Conservation (phyloP, 306 rosid genomes). For the Casuarina cunninghamiana region DNA sequence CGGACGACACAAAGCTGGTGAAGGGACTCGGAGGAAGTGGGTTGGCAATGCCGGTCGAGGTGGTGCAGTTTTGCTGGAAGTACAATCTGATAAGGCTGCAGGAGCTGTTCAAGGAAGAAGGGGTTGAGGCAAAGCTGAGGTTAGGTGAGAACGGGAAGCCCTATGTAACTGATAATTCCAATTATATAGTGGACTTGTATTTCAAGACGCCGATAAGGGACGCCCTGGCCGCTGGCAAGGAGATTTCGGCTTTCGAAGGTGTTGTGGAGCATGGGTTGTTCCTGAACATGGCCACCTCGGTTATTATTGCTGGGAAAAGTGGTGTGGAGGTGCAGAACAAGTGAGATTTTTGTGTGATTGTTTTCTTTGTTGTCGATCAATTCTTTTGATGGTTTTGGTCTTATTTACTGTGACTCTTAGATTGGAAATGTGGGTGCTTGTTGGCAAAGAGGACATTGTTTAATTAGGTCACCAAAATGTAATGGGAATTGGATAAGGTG, state of each 20-base stretch:
- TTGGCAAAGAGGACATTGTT: constrained; percentile 1
- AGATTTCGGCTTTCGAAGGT: constrained; percentile 68
- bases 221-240: constrained; percentile 58
- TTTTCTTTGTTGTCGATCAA: constrained; percentile 17
- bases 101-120: constrained; percentile 67
- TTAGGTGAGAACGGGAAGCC: constrained; percentile 57
- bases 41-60: constrained; percentile 87
- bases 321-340: constrained; percentile 63
- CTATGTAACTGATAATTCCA: constrained; percentile 70
- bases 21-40: constrained; percentile 74
- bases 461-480: not conserved
- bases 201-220: constrained; percentile 69
- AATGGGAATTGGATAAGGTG: constrained; percentile 14
- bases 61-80: constrained; percentile 89
- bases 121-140: constrained; percentile 65
- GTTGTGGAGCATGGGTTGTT: constrained; percentile 87
- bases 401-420: not conserved
- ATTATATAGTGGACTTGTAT: constrained; percentile 79
- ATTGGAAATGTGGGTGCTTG: not conserved
- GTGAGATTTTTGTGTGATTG: constrained; percentile 33
- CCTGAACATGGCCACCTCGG: constrained; percentile 76
- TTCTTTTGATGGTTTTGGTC: not conserved
- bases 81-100: constrained; percentile 59
- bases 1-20: constrained; percentile 70
- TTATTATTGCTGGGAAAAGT: constrained; percentile 57